A percentile compares a stretch with the other conserved stretches of the same genome.
phyloP scores from a whole-genome alignment of 2,329 filamentous ascomycete genomes.

The Neonectria magnoliae region DNA sequence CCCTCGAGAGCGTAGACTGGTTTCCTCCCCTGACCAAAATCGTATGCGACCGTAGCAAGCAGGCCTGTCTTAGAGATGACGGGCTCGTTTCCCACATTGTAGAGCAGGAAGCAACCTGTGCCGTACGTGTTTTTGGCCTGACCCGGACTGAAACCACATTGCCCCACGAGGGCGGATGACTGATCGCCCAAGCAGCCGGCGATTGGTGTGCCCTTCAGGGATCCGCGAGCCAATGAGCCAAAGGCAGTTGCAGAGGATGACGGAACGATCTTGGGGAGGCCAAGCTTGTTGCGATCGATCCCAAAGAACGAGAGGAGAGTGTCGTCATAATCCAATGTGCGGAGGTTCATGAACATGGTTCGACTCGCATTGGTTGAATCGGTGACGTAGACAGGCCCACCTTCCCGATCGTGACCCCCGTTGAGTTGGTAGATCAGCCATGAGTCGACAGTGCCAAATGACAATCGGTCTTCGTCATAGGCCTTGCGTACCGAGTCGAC shows the following conservation, averaged over 20 bases:
- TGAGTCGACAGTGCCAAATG: slow-evolving; percentile 88
- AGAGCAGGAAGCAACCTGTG: slow-evolving; percentile 88
- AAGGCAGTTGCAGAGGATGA: slow-evolving; percentile 81
- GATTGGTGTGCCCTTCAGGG: slow-evolving; percentile 76
- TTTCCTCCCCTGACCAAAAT: slow-evolving; percentile 70
- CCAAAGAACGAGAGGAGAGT: slow-evolving; percentile 81
- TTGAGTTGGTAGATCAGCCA: slow-evolving; percentile 91
- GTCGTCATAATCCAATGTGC: slow-evolving; percentile 82
- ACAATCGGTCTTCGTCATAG: slow-evolving; percentile 79
- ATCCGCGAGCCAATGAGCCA: slow-evolving; percentile 71
- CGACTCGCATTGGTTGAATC: slow-evolving; percentile 89
- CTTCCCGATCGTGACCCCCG: slow-evolving; percentile 69
- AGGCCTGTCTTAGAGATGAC: slow-evolving; percentile 87
- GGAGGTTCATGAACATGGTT: slow-evolving; percentile 95
- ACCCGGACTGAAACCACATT: slow-evolving; percentile 84
- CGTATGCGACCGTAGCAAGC: slow-evolving; percentile 86
- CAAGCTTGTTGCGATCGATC: slow-evolving; percentile 73
- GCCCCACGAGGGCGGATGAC: slow-evolving; percentile 85
- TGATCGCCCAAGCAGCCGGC: slow-evolving; percentile 90
- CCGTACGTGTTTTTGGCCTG: slow-evolving; percentile 92
- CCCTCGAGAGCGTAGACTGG: slow-evolving; percentile 86
- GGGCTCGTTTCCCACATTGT: slow-evolving; percentile 86
- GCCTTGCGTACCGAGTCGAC: slow-evolving; percentile 73
- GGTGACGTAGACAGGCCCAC: slow-evolving; percentile 76
- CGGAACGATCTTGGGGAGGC: slow-evolving; percentile 83